Evolutionary conservation across 257 asterid species (phyloP).

Genomic region (Solanum ossicruentum): DNA sequence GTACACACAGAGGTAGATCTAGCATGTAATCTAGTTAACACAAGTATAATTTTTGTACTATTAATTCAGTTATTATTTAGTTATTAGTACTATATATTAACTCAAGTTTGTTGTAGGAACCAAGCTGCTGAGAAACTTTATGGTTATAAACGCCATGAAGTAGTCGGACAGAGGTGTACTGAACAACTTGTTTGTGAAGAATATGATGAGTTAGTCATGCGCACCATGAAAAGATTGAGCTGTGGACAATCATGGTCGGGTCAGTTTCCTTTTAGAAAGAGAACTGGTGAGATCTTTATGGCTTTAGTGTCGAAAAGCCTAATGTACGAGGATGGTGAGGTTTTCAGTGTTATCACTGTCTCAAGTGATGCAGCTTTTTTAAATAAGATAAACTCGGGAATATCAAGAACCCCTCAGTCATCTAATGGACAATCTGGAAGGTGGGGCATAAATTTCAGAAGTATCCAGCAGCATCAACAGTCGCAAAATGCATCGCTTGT

Average conservation of each 20-base stretch:
- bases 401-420: slow-evolving; percentile 1
- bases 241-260: slow-evolving; percentile 60
- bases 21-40: not conserved
- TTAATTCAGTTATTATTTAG: not conserved
- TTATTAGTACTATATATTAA: not conserved
- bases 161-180: slow-evolving; percentile 25
- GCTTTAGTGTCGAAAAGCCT: slow-evolving; percentile 58
- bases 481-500: slow-evolving; percentile 37
- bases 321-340: slow-evolving; percentile 54
- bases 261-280: slow-evolving; percentile 49
- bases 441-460: slow-evolving; percentile 23
- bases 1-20: not conserved
- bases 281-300: slow-evolving; percentile 41
- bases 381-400: slow-evolving; percentile 13
- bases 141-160: slow-evolving; percentile 56
- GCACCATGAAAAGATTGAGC: slow-evolving; percentile 24
- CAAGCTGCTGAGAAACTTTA: slow-evolving; percentile 59
- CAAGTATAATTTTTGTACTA: not conserved
- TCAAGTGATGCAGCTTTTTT: slow-evolving; percentile 62
- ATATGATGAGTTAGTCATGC: slow-evolving; percentile 16
- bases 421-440: slow-evolving; percentile 11
- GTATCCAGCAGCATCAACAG: slow-evolving; percentile 20
- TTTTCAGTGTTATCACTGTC: slow-evolving; percentile 49
- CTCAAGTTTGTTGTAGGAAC: slow-evolving; percentile 40
- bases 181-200: slow-evolving; percentile 40